Conservation (phyloP, 2,329 filamentous ascomycete genomes). For the Dothistroma pini region DNA sequence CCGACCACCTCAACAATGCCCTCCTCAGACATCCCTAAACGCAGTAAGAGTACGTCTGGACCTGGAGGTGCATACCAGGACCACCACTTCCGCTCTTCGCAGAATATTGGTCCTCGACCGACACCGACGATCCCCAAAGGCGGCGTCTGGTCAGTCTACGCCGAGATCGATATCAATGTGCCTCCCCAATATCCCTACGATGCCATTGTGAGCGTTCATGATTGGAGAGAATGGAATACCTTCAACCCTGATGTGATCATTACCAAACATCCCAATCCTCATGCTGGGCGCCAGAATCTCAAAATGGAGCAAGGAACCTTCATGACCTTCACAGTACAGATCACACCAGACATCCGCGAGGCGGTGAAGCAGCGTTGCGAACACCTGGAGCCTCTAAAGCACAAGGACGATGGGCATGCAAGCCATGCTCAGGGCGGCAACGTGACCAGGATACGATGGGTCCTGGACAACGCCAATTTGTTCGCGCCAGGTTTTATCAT, state of each 20-base stretch:
- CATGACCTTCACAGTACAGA: constrained; percentile 44
- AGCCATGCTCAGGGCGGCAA: constrained; percentile 16
- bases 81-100: constrained; percentile 28
- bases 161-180: constrained; percentile 39
- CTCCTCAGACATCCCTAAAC: not conserved
- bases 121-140: constrained; percentile 32
- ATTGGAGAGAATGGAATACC: constrained; percentile 47
- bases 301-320: constrained; percentile 40
- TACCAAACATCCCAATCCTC: constrained; percentile 38
- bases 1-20: not conserved
- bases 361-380: constrained; percentile 36
- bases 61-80: constrained; percentile 20
- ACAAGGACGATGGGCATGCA: constrained; percentile 20
- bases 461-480: constrained; percentile 30
- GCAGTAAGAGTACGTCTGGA: not conserved
- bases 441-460: constrained; percentile 34
- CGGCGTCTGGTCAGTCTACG: constrained; percentile 30
- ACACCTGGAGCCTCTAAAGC: constrained; percentile 33
- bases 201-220: constrained; percentile 42
- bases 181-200: constrained; percentile 43
- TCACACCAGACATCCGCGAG: constrained; percentile 34
- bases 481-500: constrained; percentile 36
- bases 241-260: constrained; percentile 47
- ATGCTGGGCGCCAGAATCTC: constrained; percentile 11
- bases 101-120: constrained; percentile 27